A percentile compares a stretch with the other conserved stretches of the same genome.
These are phyloP conservation scores for Epichloe brachyelytri DNA, from an alignment of 2,329 filamentous ascomycete genomes.

Conservation along the genomic window DNA sequence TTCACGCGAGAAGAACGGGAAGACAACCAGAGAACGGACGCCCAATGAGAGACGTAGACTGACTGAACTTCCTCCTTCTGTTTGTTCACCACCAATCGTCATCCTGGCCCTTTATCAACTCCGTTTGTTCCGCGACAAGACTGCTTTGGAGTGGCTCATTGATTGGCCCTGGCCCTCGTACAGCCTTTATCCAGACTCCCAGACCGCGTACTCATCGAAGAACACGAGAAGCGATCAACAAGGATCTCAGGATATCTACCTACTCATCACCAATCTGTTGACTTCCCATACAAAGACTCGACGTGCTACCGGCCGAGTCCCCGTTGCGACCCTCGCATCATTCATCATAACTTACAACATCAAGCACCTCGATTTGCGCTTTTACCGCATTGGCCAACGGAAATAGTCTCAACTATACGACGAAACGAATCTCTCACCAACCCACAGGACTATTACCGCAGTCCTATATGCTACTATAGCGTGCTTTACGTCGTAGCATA, in stretches of 20 bases:
- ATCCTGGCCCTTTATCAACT: neutral
- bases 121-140: neutral
- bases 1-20: constrained; percentile 5
- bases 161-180: neutral
- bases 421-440: neutral
- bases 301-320: neutral
- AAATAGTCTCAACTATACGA: neutral
- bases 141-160: neutral
- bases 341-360: neutral
- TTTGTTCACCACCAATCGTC: neutral
- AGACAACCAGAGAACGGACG: neutral
- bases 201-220: neutral
- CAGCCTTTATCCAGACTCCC: neutral
- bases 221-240: neutral
- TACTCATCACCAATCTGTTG: neutral
- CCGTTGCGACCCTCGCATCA: neutral
- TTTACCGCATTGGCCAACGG: neutral
- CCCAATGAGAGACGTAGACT: constrained; percentile 6
- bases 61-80: neutral
- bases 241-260: neutral
- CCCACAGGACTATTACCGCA: neutral
- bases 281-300: neutral
- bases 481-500: neutral
- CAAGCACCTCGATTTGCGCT: neutral
- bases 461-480: neutral